Percentiles rank a stretch among this genome's conserved stretches.
phyloP scores from a whole-genome alignment of 2,329 filamentous ascomycete genomes.

The Neurospora crassa region DNA sequence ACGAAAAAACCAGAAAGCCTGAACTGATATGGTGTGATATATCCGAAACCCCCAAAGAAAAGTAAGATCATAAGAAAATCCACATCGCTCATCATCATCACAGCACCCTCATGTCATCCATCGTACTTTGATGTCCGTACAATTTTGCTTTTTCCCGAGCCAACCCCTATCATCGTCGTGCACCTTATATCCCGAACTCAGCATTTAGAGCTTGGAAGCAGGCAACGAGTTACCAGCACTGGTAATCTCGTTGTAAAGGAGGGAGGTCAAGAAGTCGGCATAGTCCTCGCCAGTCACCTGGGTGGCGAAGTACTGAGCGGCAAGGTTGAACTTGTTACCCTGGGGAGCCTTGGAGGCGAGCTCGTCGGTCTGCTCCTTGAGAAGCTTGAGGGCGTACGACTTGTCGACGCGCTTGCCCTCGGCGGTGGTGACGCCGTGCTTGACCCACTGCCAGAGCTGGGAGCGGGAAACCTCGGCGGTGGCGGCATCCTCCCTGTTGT shows the following conservation, averaged over 20 bases:
- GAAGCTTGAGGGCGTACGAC: slow-evolving; percentile 74
- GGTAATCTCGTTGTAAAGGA: slow-evolving; percentile 84
- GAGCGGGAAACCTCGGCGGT: slow-evolving; percentile 91
- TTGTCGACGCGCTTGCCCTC: slow-evolving; percentile 93
- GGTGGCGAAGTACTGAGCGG: slow-evolving; percentile 81
- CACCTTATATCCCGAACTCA: background rate
- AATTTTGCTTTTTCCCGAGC: background rate
- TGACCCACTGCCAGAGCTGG: slow-evolving; percentile 95
- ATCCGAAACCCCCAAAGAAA: background rate
- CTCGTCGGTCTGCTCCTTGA: slow-evolving; percentile 75
- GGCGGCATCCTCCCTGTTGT: slow-evolving; percentile 72
- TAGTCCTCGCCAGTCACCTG: slow-evolving; percentile 98
- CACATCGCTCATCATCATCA: background rate
- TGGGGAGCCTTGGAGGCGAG: slow-evolving; percentile 65
- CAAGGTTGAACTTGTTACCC: slow-evolving; percentile 86
- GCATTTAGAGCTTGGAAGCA: slow-evolving; percentile 53
- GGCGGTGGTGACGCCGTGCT: slow-evolving; percentile 61
- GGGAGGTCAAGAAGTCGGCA: slow-evolving; percentile 83
- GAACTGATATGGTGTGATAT: background rate
- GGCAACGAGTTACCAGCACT: slow-evolving; percentile 52
- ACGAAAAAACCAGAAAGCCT: background rate
- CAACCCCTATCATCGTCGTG: background rate
- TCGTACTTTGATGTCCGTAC: background rate
- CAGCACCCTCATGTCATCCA: background rate
- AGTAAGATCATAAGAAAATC: background rate